A percentile compares a stretch with the other conserved stretches of the same genome.
phyloP scores from a whole-genome alignment of 2,329 filamentous ascomycete species.

The Monilinia aucupariae region DNA sequence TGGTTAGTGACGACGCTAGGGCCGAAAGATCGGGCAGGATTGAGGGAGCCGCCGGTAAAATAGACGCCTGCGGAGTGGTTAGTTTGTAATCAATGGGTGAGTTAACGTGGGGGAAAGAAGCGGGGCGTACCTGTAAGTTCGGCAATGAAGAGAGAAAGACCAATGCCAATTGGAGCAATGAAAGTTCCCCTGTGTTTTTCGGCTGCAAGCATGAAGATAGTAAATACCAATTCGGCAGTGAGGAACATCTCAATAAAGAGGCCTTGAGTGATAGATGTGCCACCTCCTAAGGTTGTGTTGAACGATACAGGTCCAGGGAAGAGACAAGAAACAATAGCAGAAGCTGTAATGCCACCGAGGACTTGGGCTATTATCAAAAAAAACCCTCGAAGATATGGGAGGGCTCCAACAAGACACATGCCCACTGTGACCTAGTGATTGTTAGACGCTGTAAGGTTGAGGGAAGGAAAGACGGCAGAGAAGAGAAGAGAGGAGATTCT shows the following conservation, averaged over 20 bases:
- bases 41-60: slow-evolving; percentile 45
- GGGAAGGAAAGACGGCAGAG: neutral
- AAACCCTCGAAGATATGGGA: slow-evolving; percentile 33
- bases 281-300: slow-evolving; percentile 39
- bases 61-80: slow-evolving; percentile 37
- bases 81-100: neutral
- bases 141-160: slow-evolving; percentile 43
- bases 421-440: slow-evolving; percentile 34
- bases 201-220: slow-evolving; percentile 47
- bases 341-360: slow-evolving; percentile 37
- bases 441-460: slow-evolving; percentile 38
- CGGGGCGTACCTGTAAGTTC: slow-evolving; percentile 34
- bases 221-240: slow-evolving; percentile 44
- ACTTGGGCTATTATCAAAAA: slow-evolving; percentile 36
- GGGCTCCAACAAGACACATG: slow-evolving; percentile 36
- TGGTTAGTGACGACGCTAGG: slow-evolving; percentile 41
- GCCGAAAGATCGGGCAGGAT: slow-evolving; percentile 44
- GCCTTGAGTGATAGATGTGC: slow-evolving; percentile 40
- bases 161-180: slow-evolving; percentile 45
- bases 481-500: neutral
- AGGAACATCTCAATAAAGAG: slow-evolving; percentile 47
- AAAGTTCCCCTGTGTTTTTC: slow-evolving; percentile 46
- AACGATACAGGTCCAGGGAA: slow-evolving; percentile 43
- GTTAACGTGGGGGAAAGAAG: too few species aligned
- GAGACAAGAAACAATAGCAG: slow-evolving; percentile 33